Evolutionary conservation across 225 moss, liverwort and hornwort genomes (phyloP).

Genomic region (Pseudisothecium myosuroides): DNA sequence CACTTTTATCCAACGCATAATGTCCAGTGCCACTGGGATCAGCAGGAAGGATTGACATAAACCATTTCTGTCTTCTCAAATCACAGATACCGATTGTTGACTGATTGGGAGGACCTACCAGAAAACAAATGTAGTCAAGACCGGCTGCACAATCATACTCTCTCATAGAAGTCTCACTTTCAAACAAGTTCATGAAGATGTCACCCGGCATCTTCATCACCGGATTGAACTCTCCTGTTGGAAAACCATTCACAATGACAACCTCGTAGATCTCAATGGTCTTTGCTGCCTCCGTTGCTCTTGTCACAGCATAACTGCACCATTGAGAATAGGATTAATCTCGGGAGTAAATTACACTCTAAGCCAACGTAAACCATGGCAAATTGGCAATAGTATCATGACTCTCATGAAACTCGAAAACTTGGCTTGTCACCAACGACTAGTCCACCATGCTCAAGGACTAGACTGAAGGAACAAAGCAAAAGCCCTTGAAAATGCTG

Average conservation of each 20-base stretch:
- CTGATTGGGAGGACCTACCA: slow-evolving; percentile 30
- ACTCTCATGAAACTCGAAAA: background rate
- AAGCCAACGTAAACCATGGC: background rate
- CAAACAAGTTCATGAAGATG: slow-evolving; percentile 31
- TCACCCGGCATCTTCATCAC: slow-evolving; percentile 42
- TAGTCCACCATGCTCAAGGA: background rate
- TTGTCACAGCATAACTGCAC: slow-evolving; percentile 31
- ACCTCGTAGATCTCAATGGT: slow-evolving; percentile 47
- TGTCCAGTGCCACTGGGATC: slow-evolving; percentile 1
- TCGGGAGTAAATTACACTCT: background rate
- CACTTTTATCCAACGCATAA: slow-evolving; percentile 21
- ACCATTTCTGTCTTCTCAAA: slow-evolving; percentile 30
- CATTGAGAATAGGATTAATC: background rate
- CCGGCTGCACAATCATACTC: slow-evolving; percentile 35
- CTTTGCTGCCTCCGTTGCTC: slow-evolving; percentile 15
- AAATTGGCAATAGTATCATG: background rate
- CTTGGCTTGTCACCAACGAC: background rate
- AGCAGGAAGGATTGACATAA: slow-evolving; percentile 32
- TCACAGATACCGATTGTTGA: slow-evolving; percentile 33
- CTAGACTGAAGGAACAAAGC: background rate
- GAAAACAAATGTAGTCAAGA: slow-evolving; percentile 23
- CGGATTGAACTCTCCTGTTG: slow-evolving; percentile 24
- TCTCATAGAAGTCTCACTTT: slow-evolving; percentile 20
- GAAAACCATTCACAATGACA: slow-evolving; percentile 22
- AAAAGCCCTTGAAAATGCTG: background rate